Conservation (phyloP, 441 rosid genomes). For the Croton setiger region DNA sequence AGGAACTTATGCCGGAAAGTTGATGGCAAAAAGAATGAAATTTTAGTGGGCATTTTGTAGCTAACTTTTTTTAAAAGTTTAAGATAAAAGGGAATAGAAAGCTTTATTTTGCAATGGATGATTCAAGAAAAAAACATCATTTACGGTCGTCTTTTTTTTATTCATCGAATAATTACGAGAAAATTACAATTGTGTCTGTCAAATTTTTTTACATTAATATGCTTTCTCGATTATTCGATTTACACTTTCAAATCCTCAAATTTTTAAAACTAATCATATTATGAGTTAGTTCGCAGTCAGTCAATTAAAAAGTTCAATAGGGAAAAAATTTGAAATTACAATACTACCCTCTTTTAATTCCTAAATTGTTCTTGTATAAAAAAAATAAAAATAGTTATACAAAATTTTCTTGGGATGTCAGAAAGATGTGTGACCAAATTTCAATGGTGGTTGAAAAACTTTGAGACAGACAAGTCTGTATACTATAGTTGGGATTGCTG, state of each 20-base stretch:
- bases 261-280: no score
- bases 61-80: slow-evolving; percentile 18
- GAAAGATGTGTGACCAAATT: slow-evolving; percentile 19
- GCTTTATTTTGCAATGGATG: not conserved
- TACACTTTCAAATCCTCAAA: no score
- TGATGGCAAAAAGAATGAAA: not conserved
- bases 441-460: slow-evolving; percentile 26
- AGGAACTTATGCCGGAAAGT: slow-evolving; percentile 1
- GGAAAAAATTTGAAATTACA: no score
- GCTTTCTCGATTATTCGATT: no score
- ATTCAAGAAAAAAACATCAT: not conserved
- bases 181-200: no score
- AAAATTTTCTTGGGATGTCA: slow-evolving; percentile 17
- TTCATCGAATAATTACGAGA: no score
- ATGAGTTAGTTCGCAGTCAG: no score
- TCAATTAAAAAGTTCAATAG: no score
- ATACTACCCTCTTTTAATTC: no score
- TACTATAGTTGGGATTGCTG: slow-evolving; percentile 29
- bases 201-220: no score
- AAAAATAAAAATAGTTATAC: no score
- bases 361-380: no score
- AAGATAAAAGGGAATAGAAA: not conserved
- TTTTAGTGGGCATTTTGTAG: not conserved
- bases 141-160: not conserved
- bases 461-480: slow-evolving; percentile 11